Evolutionary conservation across 805 yeast species (phyloP).

Genomic region (Yamadazyma akitaensis): DNA sequence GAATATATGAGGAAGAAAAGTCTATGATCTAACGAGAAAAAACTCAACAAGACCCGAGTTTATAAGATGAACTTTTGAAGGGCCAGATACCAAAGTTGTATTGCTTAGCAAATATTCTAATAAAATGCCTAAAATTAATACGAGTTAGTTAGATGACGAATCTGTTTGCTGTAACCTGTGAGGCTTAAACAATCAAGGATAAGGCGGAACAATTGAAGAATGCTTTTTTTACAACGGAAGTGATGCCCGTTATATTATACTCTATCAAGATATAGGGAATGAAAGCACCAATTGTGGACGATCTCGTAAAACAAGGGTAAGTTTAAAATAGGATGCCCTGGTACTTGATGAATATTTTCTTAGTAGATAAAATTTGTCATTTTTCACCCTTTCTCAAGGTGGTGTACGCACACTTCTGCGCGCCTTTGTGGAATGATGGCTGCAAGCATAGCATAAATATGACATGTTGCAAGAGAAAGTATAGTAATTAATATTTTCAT

Average conservation of each 20-base stretch:
- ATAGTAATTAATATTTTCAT: too few species aligned
- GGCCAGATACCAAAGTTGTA: neutral
- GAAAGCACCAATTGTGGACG: neutral
- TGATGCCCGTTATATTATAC: neutral
- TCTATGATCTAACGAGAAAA: neutral
- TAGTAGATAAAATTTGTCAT: conserved; percentile 1
- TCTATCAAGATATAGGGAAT: neutral
- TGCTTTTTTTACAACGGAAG: neutral
- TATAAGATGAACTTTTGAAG: neutral
- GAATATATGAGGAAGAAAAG: neutral
- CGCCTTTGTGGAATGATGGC: conserved; percentile 5
- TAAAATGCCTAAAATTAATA: neutral
- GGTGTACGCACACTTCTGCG: conserved; percentile 4
- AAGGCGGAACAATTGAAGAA: neutral
- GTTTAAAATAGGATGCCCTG: neutral
- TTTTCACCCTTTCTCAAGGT: conserved; percentile 6
- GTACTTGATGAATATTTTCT: conserved; percentile 1
- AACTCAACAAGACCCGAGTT: neutral
- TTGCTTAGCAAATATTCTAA: neutral
- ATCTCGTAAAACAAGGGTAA: neutral
- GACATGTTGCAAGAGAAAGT: too few species aligned
- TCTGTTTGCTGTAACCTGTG: conserved; percentile 1
- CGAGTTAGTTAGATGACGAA: neutral
- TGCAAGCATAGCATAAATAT: conserved; percentile 1
- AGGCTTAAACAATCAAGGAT: neutral